Evolutionary conservation across 371 early-diverging fungal species (phyloP).

Genomic region (Mucor indicus): DNA sequence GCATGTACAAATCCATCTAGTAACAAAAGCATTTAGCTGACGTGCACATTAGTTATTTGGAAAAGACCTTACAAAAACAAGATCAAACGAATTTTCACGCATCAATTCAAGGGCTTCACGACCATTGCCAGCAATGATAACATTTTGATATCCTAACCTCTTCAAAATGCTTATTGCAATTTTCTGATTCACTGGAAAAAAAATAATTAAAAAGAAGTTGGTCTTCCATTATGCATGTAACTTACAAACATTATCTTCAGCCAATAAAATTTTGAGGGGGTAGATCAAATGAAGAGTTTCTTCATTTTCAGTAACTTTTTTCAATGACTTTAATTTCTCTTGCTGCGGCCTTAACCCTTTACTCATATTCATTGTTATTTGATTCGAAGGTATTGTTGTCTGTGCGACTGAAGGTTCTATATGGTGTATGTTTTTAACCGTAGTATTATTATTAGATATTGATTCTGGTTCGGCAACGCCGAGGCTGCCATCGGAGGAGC

Average conservation of each 20-base stretch:
- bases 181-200: constrained; percentile 50
- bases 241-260: constrained; percentile 52
- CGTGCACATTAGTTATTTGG: no score
- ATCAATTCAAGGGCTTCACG: constrained; percentile 47
- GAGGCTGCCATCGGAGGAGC: no score
- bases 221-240: no score
- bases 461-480: no score
- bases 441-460: no score
- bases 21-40: not conserved
- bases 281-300: constrained; percentile 35
- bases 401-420: no score
- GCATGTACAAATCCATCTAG: constrained; percentile 54
- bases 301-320: no score
- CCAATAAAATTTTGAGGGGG: constrained; percentile 42
- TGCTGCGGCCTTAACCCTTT: no score
- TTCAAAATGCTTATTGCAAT: constrained; percentile 56
- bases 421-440: no score
- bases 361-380: no score
- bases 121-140: constrained; percentile 54
- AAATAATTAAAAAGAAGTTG: not conserved
- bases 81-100: constrained; percentile 35
- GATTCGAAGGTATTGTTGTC: constrained; percentile 22
- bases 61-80: constrained; percentile 46
- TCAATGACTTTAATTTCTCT: no score
- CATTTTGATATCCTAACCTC: constrained; percentile 51